Base-by-base conservation (phyloP, 768 basidiomycete genomes). In the Tylopilus cervinicoccineus region DNA sequence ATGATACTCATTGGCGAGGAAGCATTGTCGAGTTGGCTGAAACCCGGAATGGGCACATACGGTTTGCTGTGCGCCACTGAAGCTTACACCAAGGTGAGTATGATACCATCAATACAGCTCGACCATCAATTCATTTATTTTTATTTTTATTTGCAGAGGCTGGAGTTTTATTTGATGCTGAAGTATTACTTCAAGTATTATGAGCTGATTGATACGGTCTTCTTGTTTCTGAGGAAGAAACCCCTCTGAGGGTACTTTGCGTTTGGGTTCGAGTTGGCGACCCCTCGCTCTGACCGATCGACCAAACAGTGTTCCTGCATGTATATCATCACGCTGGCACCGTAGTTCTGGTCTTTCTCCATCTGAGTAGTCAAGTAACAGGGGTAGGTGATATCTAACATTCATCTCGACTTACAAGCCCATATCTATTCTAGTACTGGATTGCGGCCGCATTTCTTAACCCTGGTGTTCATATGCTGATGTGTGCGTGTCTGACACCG, bases 271-370 rank as follows among this genome's bases (percentile, higher is more conserved):
- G n/a, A n/a, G n/a, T n/a, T n/a, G n/a, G 27, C 20, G 46, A 33
- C 13, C 46, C 22, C 38, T 32, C n/a, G 14, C 39, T 39, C 51
- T 38, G 17, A 54, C 47, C 27, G 0, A 29, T 34, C n/a, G 14
- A n/a, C 23, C 38, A 11, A 26, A 29, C 27, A 93, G 93, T 87
- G 53, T 97, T 98, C 74, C 74, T 98, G 55, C 94, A 97, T 71
- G 93, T 98, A 52, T 96, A 94, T 76, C 94, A 96, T 68, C 94
- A 98, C 72, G 88, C 94, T 41, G 94, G 93, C 8, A 96, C 94
- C 42, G 93, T 93, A 42, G 69, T 94, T 51, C 76, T 98, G 49
- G 95, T 92, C 71, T 96, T 83, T 66, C 87, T 89, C 45, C 93
- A 97, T 69, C 76, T 98, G 56, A 85, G 94, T 57, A 92, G 90